Conservation (phyloP, 352 stramenopile genomes). For the Globisporangium middletonii region DNA sequence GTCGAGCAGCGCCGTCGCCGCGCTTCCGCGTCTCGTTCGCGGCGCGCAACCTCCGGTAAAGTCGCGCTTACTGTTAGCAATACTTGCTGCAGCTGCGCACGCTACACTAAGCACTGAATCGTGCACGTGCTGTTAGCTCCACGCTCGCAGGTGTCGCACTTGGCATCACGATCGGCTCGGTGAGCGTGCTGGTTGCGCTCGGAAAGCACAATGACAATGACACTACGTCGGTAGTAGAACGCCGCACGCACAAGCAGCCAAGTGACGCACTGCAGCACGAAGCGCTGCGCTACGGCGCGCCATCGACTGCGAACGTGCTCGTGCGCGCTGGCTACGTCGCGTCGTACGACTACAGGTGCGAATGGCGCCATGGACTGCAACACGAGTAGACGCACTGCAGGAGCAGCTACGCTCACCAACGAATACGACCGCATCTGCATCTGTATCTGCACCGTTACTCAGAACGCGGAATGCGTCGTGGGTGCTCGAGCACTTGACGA, state of each 20-base stretch:
- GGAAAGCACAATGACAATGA: constrained; percentile 20
- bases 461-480: constrained; percentile 82
- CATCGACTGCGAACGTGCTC: constrained; percentile 62
- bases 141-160: constrained; percentile 38
- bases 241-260: background rate
- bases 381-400: too few species aligned
- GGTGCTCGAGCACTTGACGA: constrained; percentile 82
- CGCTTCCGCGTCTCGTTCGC: constrained; percentile 12
- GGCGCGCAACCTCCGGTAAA: constrained; percentile 9
- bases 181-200: constrained; percentile 36
- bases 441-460: background rate
- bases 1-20: background rate
- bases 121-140: constrained; percentile 13
- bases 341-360: constrained; percentile 78
- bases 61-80: too few species aligned
- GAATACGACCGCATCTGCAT: background rate
- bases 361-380: too few species aligned
- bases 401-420: background rate
- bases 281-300: constrained; percentile 65
- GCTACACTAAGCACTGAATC: too few species aligned
- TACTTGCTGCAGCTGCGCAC: too few species aligned
- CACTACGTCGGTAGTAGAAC: background rate
- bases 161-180: constrained; percentile 45
- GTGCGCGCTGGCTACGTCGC: constrained; percentile 77
- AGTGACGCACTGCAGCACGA: constrained; percentile 27